These are phyloP conservation scores for Leucoagaricus sp. DNA, from an alignment of 1,284 basidiomycete species.

Conservation along the genomic window DNA sequence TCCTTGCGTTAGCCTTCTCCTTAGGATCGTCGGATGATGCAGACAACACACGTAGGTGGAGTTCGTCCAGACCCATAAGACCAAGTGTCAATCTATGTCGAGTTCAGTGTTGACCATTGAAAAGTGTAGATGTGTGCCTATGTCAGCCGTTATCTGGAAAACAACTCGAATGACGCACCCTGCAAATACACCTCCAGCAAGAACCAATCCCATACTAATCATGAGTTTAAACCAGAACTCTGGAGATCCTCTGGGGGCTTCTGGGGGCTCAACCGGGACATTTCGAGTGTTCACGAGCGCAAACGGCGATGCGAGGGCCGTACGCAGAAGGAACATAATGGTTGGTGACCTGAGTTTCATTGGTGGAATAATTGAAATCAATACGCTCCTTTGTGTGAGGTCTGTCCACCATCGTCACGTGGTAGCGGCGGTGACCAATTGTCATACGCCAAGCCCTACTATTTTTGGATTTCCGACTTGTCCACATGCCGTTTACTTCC, in stretches of 20 bases:
- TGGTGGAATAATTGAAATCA: not conserved
- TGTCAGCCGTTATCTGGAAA: too few relatives aligned
- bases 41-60: conserved; percentile 87
- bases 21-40: conserved; percentile 74
- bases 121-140: too few relatives aligned
- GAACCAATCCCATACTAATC: conserved; percentile 67
- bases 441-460: too few relatives aligned
- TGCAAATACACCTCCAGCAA: conserved; percentile 84
- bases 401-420: not conserved
- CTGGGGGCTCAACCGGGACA: not conserved
- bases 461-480: too few relatives aligned
- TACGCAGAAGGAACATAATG: conserved; percentile 21
- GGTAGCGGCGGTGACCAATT: too few relatives aligned
- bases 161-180: conserved; percentile 65
- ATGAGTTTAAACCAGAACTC: conserved; percentile 74
- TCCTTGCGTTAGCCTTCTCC: conserved; percentile 73
- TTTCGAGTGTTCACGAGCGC: not conserved
- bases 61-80: conserved; percentile 94
- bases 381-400: not conserved
- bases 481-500: too few relatives aligned
- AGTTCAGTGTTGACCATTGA: too few relatives aligned
- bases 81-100: conserved; percentile 76
- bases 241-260: conserved; percentile 29
- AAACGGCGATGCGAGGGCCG: conserved; percentile 18
- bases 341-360: conserved; percentile 23